Evolutionary conservation across 2,329 filamentous ascomycete genomes (phyloP).

Genomic region (Pestalotiopsis sp.): DNA sequence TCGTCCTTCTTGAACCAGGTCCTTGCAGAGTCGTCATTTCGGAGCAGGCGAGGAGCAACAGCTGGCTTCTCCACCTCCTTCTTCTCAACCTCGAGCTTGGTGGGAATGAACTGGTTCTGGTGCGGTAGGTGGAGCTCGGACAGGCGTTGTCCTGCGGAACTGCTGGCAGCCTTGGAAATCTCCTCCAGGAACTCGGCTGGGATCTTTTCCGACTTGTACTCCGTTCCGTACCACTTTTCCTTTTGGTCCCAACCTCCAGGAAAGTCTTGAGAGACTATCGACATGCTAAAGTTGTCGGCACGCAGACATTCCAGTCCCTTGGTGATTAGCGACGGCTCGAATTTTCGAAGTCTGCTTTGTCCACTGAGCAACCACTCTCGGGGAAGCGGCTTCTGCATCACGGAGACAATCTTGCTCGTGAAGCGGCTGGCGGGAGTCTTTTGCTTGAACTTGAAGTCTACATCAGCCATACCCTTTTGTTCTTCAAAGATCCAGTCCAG

Average conservation of each 20-base stretch:
- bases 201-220: constrained; percentile 84
- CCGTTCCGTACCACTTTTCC: constrained; percentile 98
- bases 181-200: constrained; percentile 74
- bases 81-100: constrained; percentile 90
- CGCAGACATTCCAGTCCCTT: constrained; percentile 73
- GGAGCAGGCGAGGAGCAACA: constrained; percentile 76
- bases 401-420: constrained; percentile 79
- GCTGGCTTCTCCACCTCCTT: constrained; percentile 80
- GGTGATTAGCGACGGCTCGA: constrained; percentile 77
- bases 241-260: constrained; percentile 85
- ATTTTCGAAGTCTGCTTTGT: constrained; percentile 74
- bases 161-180: constrained; percentile 65
- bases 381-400: constrained; percentile 90
- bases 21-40: constrained; percentile 78
- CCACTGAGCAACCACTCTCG: constrained; percentile 88
- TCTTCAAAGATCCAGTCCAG: constrained; percentile 95
- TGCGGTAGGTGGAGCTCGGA: constrained; percentile 82
- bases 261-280: constrained; percentile 79
- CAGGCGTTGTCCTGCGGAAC: constrained; percentile 61
- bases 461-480: constrained; percentile 85
- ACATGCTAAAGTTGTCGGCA: constrained; percentile 88
- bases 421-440: constrained; percentile 90
- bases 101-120: constrained; percentile 95
- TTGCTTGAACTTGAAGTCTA: constrained; percentile 93
- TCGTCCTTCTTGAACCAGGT: constrained; percentile 99